Evolutionary conservation across 2,329 filamentous ascomycete species (phyloP), one percentile per base, ranked within the genome.

Genomic region (Phialophora expanda): DNA sequence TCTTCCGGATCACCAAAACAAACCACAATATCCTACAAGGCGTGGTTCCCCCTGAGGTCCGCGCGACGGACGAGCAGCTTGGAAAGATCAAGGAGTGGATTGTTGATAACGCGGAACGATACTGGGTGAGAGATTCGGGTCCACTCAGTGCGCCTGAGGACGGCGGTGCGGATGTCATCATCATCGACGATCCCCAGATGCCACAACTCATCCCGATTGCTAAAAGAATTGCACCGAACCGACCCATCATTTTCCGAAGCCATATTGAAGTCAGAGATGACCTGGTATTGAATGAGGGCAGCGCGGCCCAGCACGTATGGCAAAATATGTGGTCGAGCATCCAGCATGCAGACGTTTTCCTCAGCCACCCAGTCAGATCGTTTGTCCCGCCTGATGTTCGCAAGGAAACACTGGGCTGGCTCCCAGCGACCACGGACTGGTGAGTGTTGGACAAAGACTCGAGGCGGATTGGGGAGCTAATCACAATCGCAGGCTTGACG

Each of bases 11-110:
- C 77, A 95, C 91, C 71, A 95, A 95, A 79, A 93, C 90, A 70
- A 90, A 93, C 72, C 91, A 95, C 85, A 95, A 95, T 78, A 93
- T 94, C 69, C 86, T 95, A 2, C 91, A 95, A 78, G 91, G 91
- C 8, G 91, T 93, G 50, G 87, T 87, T 48, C 81, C 84, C 28
- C 85, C 87, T 0, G 84, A 86, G 2, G 85, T 91, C 71, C 84
- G 86, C n/a, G 82, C 94, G 34, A 86, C 83, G 0, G 71, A 81
- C 0, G 84, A 89, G 1, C 86, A 91, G 64, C 87, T 88, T 72
- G 76, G 80, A 0, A 78, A 81, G n/a, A 86, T 94, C 59, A 84
- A 84, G 9, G 84, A 87, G 55, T 95, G 91, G 91, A 89, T 91
- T 64, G 79, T 82, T 12, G 85, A 90, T 12, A 94, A 94, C 75